Percentiles rank a stretch among this genome's conserved stretches.
phyloP scores from a whole-genome alignment of 768 basidiomycete species.

The Tricholoma terreum region DNA sequence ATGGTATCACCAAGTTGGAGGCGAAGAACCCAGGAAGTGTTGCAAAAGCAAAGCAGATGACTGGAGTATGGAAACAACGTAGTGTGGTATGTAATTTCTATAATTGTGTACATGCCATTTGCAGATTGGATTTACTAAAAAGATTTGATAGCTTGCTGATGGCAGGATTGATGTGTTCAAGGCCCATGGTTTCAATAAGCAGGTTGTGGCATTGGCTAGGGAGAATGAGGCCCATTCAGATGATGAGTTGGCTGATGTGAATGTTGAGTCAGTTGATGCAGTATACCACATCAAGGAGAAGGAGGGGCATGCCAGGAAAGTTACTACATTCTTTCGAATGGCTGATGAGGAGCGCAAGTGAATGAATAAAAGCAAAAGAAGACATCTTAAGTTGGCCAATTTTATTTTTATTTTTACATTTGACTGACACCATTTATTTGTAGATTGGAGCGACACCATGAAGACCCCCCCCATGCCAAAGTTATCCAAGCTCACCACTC shows the following conservation, averaged over 20 bases:
- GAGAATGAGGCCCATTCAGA: constrained; percentile 9
- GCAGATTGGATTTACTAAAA: too few species aligned
- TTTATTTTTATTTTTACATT: too few species aligned
- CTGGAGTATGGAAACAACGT: constrained; percentile 1
- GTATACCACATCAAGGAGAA: constrained; percentile 9
- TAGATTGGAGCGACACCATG: constrained; percentile 3
- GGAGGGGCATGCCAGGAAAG: constrained; percentile 5
- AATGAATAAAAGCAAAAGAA: constrained; percentile 1
- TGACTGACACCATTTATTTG: too few species aligned
- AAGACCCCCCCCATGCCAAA: constrained; percentile 4
- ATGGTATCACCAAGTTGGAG: constrained; percentile 8
- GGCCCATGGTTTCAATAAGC: constrained; percentile 4
- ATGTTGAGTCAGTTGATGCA: background rate
- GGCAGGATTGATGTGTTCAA: constrained; percentile 3
- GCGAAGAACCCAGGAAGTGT: constrained; percentile 10
- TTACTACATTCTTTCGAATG: constrained; percentile 6
- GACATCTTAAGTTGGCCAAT: background rate
- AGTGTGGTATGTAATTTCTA: background rate
- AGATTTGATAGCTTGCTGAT: constrained; percentile 3
- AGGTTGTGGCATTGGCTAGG: constrained; percentile 1
- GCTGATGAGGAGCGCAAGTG: constrained; percentile 1
- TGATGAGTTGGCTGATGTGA: constrained; percentile 3
- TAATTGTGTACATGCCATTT: background rate
- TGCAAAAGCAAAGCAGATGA: constrained; percentile 2
- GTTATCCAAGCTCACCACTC: constrained; percentile 1